Percentiles rank a stretch among this genome's conserved stretches.
These are phyloP conservation scores for Tremella fuciformis DNA, from an alignment of 768 basidiomycete genomes.

Conservation along the genomic window DNA sequence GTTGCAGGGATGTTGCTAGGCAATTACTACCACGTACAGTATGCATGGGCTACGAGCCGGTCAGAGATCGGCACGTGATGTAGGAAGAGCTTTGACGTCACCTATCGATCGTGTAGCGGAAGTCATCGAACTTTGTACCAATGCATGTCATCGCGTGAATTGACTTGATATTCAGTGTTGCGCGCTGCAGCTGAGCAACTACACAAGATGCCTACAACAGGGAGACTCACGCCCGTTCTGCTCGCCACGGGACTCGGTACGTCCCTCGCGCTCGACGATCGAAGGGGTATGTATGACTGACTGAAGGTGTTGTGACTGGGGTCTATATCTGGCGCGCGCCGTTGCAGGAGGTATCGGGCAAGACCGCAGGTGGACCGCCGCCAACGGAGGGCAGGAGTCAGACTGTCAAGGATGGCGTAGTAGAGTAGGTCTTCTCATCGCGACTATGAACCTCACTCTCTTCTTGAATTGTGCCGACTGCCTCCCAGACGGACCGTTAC, in stretches of 20 bases:
- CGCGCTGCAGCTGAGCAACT: no score
- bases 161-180: no score
- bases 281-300: no score
- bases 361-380: constrained; percentile 17
- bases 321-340: constrained; percentile 46
- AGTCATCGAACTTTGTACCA: no score
- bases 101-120: no score
- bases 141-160: no score
- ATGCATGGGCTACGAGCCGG: no score
- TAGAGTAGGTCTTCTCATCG: not conserved
- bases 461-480: not conserved
- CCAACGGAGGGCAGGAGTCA: constrained; percentile 34
- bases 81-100: no score
- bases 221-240: constrained; percentile 30
- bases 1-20: no score
- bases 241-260: constrained; percentile 36
- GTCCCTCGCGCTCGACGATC: constrained; percentile 5
- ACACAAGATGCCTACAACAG: constrained; percentile 10
- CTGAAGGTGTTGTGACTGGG: constrained; percentile 41
- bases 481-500: no score
- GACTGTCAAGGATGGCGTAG: constrained; percentile 29
- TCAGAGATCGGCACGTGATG: no score
- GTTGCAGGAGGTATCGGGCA: constrained; percentile 39
- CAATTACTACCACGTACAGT: no score
- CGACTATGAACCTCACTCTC: not conserved